Base-by-base conservation (phyloP, 2,329 filamentous ascomycete species). In the Penicillium polonicum region DNA sequence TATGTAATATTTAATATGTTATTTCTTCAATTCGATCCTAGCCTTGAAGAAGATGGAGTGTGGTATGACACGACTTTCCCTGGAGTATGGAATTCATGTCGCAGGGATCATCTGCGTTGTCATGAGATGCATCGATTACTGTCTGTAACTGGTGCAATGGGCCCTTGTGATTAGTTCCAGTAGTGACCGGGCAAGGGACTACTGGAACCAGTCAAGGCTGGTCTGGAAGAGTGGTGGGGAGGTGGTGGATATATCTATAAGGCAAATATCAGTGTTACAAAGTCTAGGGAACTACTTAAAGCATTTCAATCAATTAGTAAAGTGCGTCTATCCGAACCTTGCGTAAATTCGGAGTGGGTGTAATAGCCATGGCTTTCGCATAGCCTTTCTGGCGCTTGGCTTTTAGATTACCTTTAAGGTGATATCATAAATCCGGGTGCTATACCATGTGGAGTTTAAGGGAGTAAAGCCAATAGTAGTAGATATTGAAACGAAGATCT, bases 281-380 rank as follows among this genome's bases (percentile, higher is more conserved):
- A 13, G 15, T 36, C 19, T 9, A 48, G 12, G n/a, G 5, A 7
- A 17, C 3, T 1, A 2, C 4, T 5, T 2, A 19, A 2, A 0
- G 36, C 2, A 2, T 42, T 25, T 4, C 2, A 29, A 19, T 7
- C n/a, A 12, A 44, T n/a, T 4, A 7, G 2, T 6, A 19, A 10
- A 17, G 5, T 5, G 17, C 19, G 29, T 7, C 23, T 3, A 29
- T n/a, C 8, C 12, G 17, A n/a, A n/a, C 4, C 17, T n/a, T 17
- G 2, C 5, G 8, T 44, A 13, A 7, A 31, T 15, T 21, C 0
- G 0, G 2, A 45, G 39, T 15, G 39, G 25, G 17, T 21, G n/a
- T 33, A 21, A 46, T 21, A 0, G 27, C n/a, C 13, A 4, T 33
- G 13, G 8, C 9, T 9, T 1, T 45, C 4, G 17, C 4, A 12